phyloP scores from a whole-genome alignment of 1,284 basidiomycete species.

The Moesziomyces sp. region DNA sequence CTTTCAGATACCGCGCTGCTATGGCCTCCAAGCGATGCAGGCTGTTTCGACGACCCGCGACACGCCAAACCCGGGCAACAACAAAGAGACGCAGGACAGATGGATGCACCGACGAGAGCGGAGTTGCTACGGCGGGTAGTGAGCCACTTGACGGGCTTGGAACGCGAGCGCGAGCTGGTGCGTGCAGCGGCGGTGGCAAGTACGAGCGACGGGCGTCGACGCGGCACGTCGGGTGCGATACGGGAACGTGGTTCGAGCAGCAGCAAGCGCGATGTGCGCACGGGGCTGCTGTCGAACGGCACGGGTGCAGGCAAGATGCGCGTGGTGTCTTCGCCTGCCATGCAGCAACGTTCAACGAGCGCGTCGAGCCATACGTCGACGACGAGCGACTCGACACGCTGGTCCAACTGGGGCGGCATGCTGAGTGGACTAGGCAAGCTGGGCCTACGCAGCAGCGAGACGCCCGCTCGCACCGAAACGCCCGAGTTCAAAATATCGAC shows the following conservation, averaged over 20 bases:
- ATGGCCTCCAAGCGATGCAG: slow-evolving; percentile 46
- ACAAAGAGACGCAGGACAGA: background rate
- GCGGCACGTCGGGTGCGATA: slow-evolving; percentile 38
- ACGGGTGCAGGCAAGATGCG: slow-evolving; percentile 20
- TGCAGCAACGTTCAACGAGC: slow-evolving; percentile 32
- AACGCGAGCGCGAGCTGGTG: slow-evolving; percentile 40
- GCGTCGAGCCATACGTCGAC: slow-evolving; percentile 32
- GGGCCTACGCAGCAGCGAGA: slow-evolving; percentile 12
- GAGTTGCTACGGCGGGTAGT: slow-evolving; percentile 35
- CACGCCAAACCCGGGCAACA: background rate
- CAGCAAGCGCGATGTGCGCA: slow-evolving; percentile 33
- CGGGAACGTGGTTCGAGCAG: slow-evolving; percentile 22
- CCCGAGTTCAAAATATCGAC: background rate
- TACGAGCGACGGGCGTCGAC: slow-evolving; percentile 19
- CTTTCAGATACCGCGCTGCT: slow-evolving; percentile 33
- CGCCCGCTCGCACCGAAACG: slow-evolving; percentile 2
- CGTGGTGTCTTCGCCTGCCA: slow-evolving; percentile 31
- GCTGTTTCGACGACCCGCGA: slow-evolving; percentile 37
- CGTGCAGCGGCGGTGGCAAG: slow-evolving; percentile 38
- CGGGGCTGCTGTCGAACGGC: slow-evolving; percentile 19
- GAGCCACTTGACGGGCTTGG: slow-evolving; percentile 47
- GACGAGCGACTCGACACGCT: slow-evolving; percentile 17
- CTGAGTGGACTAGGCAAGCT: slow-evolving; percentile 36
- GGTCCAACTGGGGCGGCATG: slow-evolving; percentile 50
- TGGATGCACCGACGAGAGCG: slow-evolving; percentile 22